Evolutionary conservation across 2,329 filamentous ascomycete species (phyloP).

Genomic region (Cryphonectria carpinicola): DNA sequence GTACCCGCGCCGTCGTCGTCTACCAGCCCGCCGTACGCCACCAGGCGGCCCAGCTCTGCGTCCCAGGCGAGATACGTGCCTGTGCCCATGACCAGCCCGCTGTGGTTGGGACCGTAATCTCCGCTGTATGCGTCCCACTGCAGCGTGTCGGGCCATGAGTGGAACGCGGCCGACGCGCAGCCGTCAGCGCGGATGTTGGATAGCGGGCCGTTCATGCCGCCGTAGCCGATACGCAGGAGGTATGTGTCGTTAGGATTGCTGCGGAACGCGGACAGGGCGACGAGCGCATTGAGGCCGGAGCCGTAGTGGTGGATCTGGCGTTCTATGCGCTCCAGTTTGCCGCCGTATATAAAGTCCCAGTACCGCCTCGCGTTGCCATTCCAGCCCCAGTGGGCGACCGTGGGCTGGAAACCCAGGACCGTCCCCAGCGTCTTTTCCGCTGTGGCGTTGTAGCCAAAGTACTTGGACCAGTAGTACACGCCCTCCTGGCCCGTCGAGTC

Average conservation of each 20-base stretch:
- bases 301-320: conserved; percentile 65
- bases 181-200: conserved; percentile 60
- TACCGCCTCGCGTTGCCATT: conserved; percentile 64
- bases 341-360: conserved; percentile 58
- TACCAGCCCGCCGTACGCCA: conserved; percentile 54
- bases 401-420: conserved; percentile 60
- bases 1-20: conserved; percentile 27
- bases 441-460: conserved; percentile 53
- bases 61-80: conserved; percentile 54
- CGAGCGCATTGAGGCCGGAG: conserved; percentile 60
- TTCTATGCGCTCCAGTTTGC: conserved; percentile 48
- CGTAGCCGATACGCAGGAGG: conserved; percentile 57
- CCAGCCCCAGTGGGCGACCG: conserved; percentile 64
- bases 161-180: conserved; percentile 59
- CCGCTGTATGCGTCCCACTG: conserved; percentile 61
- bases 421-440: conserved; percentile 55
- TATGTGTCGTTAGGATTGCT: conserved; percentile 50
- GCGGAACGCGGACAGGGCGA: conserved; percentile 57
- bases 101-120: conserved; percentile 60
- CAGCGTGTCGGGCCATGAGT: conserved; percentile 59
- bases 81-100: conserved; percentile 55
- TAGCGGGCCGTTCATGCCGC: conserved; percentile 55
- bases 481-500: conserved; percentile 66
- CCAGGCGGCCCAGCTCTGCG: conserved; percentile 45
- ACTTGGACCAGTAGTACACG: conserved; percentile 62